Evolutionary conservation across 2,329 filamentous ascomycete species (phyloP).

Genomic region (Neodidymelliopsis sp.): DNA sequence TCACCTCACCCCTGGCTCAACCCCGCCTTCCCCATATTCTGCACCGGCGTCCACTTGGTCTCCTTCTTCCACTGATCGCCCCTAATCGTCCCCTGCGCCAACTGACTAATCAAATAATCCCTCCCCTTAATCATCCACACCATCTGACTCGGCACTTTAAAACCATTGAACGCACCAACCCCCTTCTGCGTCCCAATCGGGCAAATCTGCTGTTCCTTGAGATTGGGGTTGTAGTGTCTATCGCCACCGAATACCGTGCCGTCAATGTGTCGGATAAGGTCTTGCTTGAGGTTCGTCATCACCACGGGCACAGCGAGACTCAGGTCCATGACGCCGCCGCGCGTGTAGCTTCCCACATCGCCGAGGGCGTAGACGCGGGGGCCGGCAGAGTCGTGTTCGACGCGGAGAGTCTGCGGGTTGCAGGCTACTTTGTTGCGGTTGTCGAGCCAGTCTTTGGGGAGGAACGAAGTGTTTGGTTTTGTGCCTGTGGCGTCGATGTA

Average conservation of each 20-base stretch:
- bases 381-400: slow-evolving; percentile 53
- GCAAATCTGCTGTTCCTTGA: slow-evolving; percentile 45
- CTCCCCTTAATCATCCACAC: slow-evolving; percentile 54
- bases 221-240: slow-evolving; percentile 40
- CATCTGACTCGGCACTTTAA: slow-evolving; percentile 50
- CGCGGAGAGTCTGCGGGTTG: slow-evolving; percentile 58
- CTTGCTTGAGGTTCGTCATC: slow-evolving; percentile 57
- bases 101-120: slow-evolving; percentile 48
- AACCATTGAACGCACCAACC: slow-evolving; percentile 48
- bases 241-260: slow-evolving; percentile 39
- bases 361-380: slow-evolving; percentile 58
- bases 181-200: slow-evolving; percentile 49
- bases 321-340: slow-evolving; percentile 55
- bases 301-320: slow-evolving; percentile 52
- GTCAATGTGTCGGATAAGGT: slow-evolving; percentile 49
- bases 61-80: slow-evolving; percentile 48
- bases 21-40: slow-evolving; percentile 31
- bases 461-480: slow-evolving; percentile 61
- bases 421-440: slow-evolving; percentile 57
- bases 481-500: slow-evolving; percentile 63
- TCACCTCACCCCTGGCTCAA: slow-evolving; percentile 26
- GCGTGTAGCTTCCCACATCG: slow-evolving; percentile 56
- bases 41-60: slow-evolving; percentile 43
- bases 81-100: slow-evolving; percentile 36
- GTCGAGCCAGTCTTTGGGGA: slow-evolving; percentile 60